These are phyloP conservation scores for Pilobolus umbonatus DNA, from an alignment of 192 early-diverging fungal genomes.

Conservation along the genomic window DNA sequence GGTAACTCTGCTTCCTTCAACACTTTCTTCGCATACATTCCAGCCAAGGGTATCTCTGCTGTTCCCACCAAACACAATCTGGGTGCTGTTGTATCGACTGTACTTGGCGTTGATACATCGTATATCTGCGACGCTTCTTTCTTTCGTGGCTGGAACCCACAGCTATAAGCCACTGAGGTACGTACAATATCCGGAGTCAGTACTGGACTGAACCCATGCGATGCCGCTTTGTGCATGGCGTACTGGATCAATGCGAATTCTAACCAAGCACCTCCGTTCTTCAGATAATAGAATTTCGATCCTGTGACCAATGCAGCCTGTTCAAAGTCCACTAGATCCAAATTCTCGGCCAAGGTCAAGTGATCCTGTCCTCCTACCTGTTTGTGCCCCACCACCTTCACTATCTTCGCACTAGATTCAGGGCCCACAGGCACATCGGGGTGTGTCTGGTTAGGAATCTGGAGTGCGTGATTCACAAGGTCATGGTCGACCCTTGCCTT, in stretches of 20 bases:
- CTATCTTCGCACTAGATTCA: constrained; percentile 56
- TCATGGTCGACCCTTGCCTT: constrained; percentile 45
- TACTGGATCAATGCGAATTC: constrained; percentile 87
- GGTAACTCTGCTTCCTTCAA: constrained; percentile 61
- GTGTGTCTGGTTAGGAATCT: constrained; percentile 79
- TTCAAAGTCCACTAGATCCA: constrained; percentile 78
- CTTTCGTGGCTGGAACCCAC: constrained; percentile 83
- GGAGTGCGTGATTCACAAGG: constrained; percentile 58
- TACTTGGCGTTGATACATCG: constrained; percentile 44
- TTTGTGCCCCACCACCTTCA: constrained; percentile 43
- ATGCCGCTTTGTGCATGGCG: constrained; percentile 69
- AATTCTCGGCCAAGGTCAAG: constrained; percentile 54
- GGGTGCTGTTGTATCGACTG: constrained; percentile 39
- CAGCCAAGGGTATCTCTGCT: constrained; percentile 89
- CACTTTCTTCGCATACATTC: constrained; percentile 68
- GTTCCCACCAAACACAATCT: constrained; percentile 78
- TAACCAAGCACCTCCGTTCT: constrained; percentile 79
- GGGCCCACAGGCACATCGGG: constrained; percentile 69
- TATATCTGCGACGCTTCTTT: constrained; percentile 86
- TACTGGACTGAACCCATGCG: constrained; percentile 71
- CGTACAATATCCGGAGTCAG: constrained; percentile 81
- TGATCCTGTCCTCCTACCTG: constrained; percentile 50
- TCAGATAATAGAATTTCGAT: constrained; percentile 81
- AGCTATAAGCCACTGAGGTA: constrained; percentile 73
- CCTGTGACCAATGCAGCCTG: constrained; percentile 77